phyloP scores from a whole-genome alignment of 139 green algal species.

The Volvox reticuliferus region DNA sequence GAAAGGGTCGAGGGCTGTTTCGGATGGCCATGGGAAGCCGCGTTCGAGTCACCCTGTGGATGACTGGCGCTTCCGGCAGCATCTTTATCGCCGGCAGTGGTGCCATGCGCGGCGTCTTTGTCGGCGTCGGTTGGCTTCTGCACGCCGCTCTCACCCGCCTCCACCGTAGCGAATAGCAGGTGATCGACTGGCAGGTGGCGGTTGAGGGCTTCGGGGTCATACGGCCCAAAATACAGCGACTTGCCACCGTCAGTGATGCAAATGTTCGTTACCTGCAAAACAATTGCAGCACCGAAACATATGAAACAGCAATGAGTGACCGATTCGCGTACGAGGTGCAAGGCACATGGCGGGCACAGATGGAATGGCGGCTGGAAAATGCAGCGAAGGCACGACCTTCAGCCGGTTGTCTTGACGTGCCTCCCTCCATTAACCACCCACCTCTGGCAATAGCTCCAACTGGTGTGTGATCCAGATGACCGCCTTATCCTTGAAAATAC shows the following conservation, averaged over 20 bases:
- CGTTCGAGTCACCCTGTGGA: background rate
- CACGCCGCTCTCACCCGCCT: constrained; percentile 55
- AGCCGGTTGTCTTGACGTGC: no score
- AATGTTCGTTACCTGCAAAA: constrained; percentile 56
- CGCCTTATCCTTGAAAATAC: constrained; percentile 68
- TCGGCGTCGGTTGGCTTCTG: constrained; percentile 23
- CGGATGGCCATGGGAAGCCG: background rate
- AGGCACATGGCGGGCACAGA: no score
- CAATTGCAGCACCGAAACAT: no score
- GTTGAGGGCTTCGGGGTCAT: constrained; percentile 56
- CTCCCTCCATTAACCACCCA: background rate
- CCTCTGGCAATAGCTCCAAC: constrained; percentile 71
- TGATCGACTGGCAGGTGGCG: constrained; percentile 70
- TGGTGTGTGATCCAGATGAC: constrained; percentile 75
- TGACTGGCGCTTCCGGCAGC: background rate
- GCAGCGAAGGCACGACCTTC: no score
- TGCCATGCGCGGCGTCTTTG: background rate
- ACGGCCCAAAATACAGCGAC: constrained; percentile 66
- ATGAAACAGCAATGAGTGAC: no score
- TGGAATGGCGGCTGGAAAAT: no score
- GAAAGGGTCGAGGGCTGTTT: background rate
- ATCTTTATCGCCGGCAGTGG: background rate
- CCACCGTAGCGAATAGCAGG: constrained; percentile 66
- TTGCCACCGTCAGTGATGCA: constrained; percentile 56
- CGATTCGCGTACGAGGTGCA: no score